Conservation (phyloP, 345 rosid genomes). For the Brassica cretica region DNA sequence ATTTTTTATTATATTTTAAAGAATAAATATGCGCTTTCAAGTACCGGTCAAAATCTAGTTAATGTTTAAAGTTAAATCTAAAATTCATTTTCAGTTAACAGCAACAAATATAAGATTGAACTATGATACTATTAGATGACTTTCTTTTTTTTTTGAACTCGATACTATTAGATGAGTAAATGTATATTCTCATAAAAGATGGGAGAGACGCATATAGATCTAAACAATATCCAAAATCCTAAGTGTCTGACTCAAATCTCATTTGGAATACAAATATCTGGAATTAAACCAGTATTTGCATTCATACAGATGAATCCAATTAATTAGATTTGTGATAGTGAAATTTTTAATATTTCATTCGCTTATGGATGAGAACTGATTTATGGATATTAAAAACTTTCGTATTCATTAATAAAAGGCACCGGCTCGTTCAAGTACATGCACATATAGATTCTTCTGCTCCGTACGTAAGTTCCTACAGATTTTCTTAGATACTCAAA, state of each 20-base stretch:
- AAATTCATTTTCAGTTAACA: not conserved
- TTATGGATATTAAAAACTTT: constrained; percentile 15
- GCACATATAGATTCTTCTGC: constrained; percentile 31
- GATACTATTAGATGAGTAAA: not conserved
- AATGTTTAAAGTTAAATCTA: not conserved
- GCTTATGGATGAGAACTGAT: constrained; percentile 8
- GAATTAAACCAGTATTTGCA: constrained; percentile 5
- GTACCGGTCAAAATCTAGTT: not conserved
- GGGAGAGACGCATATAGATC: not conserved
- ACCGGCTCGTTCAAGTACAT: constrained; percentile 41
- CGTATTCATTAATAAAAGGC: constrained; percentile 8
- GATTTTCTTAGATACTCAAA: constrained; percentile 20
- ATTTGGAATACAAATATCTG: constrained; percentile 5
- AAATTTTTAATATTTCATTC: not conserved
- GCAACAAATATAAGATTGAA: not conserved
- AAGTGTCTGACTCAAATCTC: constrained; percentile 19
- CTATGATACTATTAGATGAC: not conserved
- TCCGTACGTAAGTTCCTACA: constrained; percentile 35
- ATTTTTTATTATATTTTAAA: too few species aligned
- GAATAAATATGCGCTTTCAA: too few species aligned
- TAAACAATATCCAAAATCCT: not conserved
- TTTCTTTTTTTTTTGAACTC: not conserved
- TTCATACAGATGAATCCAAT: constrained; percentile 33
- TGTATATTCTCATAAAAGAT: not conserved
- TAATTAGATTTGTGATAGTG: constrained; percentile 1